Evolutionary conservation across 2,329 filamentous ascomycete species (phyloP).

Genomic region (Gnomoniopsis smithogilvyi): DNA sequence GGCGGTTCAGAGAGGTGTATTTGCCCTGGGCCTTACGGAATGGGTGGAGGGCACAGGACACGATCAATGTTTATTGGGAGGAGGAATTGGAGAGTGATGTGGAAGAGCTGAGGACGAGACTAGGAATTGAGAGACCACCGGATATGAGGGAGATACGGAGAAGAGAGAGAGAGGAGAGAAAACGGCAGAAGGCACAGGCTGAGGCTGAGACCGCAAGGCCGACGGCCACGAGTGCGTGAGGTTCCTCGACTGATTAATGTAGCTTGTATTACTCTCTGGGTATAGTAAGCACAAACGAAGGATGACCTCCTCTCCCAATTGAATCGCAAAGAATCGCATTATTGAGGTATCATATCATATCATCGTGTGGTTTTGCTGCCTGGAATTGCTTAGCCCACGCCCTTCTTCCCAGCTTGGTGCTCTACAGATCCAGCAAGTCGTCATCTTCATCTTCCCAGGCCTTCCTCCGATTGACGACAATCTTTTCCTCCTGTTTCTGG

Average conservation of each 20-base stretch:
- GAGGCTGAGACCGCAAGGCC: not conserved
- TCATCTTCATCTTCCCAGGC: conserved; percentile 84
- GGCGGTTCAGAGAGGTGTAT: conserved; percentile 71
- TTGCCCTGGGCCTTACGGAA: conserved; percentile 89
- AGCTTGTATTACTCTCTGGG: not conserved
- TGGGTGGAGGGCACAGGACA: conserved; percentile 69
- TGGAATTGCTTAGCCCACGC: not conserved
- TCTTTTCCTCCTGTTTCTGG: conserved; percentile 74
- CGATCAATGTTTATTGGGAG: conserved; percentile 98
- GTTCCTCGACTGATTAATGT: no score
- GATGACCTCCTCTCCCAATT: not conserved
- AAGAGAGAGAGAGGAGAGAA: conserved; percentile 66
- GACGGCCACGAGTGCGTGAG: not conserved
- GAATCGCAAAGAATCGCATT: conserved; percentile 9
- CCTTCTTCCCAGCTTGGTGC: not conserved
- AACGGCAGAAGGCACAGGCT: conserved; percentile 51
- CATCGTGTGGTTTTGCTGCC: conserved; percentile 1
- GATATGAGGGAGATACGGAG: conserved; percentile 78
- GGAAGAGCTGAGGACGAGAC: conserved; percentile 64
- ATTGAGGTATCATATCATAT: conserved; percentile 18
- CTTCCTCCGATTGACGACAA: conserved; percentile 81
- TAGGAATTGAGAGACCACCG: conserved; percentile 85
- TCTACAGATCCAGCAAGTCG: conserved; percentile 63
- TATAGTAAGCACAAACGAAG: not conserved
- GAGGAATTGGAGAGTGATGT: conserved; percentile 86